A percentile compares a stretch with the other conserved stretches of the same genome.
phyloP scores from a whole-genome alignment of 805 yeast species.

The Lachancea thermotolerans region DNA sequence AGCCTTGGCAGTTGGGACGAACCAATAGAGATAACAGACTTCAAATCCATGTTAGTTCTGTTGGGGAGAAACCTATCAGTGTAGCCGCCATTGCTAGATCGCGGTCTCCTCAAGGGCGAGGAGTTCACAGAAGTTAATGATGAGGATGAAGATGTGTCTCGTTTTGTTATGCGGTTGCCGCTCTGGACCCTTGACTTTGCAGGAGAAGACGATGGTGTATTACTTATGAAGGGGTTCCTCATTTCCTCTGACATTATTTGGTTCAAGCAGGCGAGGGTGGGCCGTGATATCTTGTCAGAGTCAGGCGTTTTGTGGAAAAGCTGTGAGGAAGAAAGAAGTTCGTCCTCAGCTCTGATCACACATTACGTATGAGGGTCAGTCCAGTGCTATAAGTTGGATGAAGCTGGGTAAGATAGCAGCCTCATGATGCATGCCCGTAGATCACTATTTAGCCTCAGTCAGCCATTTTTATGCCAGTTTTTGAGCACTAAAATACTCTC shows the following conservation, averaged over 20 bases:
- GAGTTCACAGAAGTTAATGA: constrained; percentile 21
- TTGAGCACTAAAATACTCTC: constrained; percentile 28
- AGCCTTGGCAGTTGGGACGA: constrained; percentile 23
- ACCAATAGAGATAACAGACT: constrained; percentile 62
- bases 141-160: constrained; percentile 17
- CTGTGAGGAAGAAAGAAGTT: background rate
- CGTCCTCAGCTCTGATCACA: too few species aligned
- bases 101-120: constrained; percentile 28
- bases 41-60: constrained; percentile 78
- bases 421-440: too few species aligned
- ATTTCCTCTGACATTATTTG: constrained; percentile 12
- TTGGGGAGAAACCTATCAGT: constrained; percentile 86
- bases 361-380: too few species aligned
- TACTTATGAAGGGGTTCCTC: constrained; percentile 29
- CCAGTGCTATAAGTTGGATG: too few species aligned
- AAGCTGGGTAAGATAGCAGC: too few species aligned
- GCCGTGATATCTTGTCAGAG: too few species aligned
- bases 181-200: constrained; percentile 15
- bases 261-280: background rate
- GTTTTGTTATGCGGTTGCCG: constrained; percentile 15
- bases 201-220: constrained; percentile 31
- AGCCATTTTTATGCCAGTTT: constrained; percentile 1
- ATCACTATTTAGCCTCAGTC: too few species aligned
- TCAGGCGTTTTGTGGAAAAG: background rate
- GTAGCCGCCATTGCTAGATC: constrained; percentile 37